Conservation (phyloP, 768 basidiomycete species). For the Kockovaella imperatae region DNA sequence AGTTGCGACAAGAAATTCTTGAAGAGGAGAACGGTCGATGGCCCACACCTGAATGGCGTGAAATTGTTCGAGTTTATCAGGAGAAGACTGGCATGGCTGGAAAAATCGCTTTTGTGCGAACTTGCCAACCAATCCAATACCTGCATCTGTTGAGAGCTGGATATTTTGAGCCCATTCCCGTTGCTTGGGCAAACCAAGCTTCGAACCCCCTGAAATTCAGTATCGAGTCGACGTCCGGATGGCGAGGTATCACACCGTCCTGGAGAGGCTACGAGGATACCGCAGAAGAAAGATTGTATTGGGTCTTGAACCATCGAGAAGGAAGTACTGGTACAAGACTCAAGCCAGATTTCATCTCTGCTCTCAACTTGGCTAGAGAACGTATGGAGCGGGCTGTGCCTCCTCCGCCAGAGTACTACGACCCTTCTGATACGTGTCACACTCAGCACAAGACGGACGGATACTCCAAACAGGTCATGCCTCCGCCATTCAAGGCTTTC, state of each 20-base stretch:
- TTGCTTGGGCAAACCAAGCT: conserved; percentile 14
- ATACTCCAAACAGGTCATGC: conserved; percentile 25
- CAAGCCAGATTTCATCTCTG: conserved; percentile 16
- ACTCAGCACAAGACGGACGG: conserved; percentile 15
- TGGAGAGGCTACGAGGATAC: conserved; percentile 24
- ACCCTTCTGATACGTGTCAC: conserved; percentile 10
- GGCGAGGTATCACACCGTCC: conserved; percentile 20
- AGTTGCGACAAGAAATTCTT: conserved; percentile 6
- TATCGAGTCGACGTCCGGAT: conserved; percentile 11
- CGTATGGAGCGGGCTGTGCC: conserved; percentile 13
- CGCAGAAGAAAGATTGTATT: conserved; percentile 23
- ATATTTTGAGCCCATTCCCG: conserved; percentile 22
- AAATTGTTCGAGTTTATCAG: conserved; percentile 15
- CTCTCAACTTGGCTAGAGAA: conserved; percentile 11
- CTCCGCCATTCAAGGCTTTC: conserved; percentile 9
- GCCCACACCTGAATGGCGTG: conserved; percentile 8
- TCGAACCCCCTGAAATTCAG: conserved; percentile 20
- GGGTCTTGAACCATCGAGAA: conserved; percentile 23
- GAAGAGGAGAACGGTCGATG: conserved; percentile 15
- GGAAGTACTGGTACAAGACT: conserved; percentile 3
- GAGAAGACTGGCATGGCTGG: conserved; percentile 15
- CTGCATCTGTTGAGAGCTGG: conserved; percentile 16
- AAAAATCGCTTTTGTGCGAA: conserved; percentile 14
- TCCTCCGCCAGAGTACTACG: conserved; percentile 18
- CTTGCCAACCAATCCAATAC: conserved; percentile 12